A percentile compares a stretch with the other conserved stretches of the same genome.
Evolutionary conservation across 768 basidiomycete species (phyloP).

Genomic region (Suillus paluster): DNA sequence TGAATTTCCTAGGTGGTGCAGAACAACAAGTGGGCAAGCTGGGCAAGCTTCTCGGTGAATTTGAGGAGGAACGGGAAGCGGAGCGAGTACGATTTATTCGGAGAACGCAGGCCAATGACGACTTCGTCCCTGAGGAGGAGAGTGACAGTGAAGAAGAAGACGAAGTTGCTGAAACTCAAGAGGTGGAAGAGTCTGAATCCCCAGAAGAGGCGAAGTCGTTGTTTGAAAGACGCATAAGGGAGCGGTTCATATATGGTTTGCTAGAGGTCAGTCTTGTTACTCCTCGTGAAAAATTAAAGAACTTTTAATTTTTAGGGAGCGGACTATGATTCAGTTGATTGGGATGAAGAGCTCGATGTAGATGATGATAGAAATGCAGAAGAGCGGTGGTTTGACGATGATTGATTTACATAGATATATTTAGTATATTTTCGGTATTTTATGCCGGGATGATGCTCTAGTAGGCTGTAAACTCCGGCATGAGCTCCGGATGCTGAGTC

Average conservation of each 20-base stretch:
- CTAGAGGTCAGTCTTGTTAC: constrained; percentile 56
- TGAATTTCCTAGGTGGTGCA: constrained; percentile 59
- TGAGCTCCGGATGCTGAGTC: constrained; percentile 3
- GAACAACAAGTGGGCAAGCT: constrained; percentile 71
- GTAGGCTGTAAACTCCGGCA: constrained; percentile 3
- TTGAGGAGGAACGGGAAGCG: constrained; percentile 79
- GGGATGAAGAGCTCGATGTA: constrained; percentile 70
- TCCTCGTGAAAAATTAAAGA: constrained; percentile 5
- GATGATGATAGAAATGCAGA: constrained; percentile 64
- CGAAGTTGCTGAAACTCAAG: constrained; percentile 10
- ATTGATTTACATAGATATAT: constrained; percentile 8
- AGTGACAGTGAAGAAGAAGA: constrained; percentile 50
- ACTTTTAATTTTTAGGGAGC: constrained; percentile 50
- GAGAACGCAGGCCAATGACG: constrained; percentile 44
- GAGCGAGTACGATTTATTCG: constrained; percentile 58
- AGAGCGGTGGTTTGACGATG: constrained; percentile 77
- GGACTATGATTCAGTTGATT: constrained; percentile 74
- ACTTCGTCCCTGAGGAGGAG: constrained; percentile 69
- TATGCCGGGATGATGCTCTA: constrained; percentile 8
- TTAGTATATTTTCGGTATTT: constrained; percentile 23
- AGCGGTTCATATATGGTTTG: constrained; percentile 76
- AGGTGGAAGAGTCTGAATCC: constrained; percentile 44
- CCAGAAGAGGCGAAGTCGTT: constrained; percentile 50
- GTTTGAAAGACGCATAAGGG: constrained; percentile 67
- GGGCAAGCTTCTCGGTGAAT: constrained; percentile 65